Evolutionary conservation across 192 early-diverging fungal genomes (phyloP).

Genomic region (Gamsiella multidivaricata): DNA sequence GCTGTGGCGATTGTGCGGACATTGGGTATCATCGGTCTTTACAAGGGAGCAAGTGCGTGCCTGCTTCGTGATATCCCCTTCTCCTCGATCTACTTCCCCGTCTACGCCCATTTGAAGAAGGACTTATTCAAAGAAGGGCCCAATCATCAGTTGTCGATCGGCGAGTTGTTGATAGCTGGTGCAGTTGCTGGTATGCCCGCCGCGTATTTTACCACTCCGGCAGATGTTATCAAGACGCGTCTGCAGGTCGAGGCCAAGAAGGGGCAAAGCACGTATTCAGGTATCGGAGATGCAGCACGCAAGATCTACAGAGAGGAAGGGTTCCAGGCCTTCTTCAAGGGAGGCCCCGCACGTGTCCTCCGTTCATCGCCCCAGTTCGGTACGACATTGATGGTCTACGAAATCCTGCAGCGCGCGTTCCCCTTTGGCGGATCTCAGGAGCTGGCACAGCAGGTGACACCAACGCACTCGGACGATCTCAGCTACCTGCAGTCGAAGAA

Average conservation of each 20-base stretch:
- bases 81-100: constrained; percentile 96
- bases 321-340: constrained; percentile 95
- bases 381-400: constrained; percentile 92
- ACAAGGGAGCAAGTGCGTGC: constrained; percentile 95
- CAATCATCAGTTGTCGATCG: constrained; percentile 73
- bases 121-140: constrained; percentile 87
- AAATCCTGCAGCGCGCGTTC: constrained; percentile 81
- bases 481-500: constrained; percentile 62
- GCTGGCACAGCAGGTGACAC: constrained; percentile 18
- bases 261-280: constrained; percentile 88
- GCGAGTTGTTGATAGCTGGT: constrained; percentile 84
- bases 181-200: constrained; percentile 97
- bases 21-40: constrained; percentile 93
- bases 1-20: constrained; percentile 90
- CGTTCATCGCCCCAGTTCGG: constrained; percentile 97
- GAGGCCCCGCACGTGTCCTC: constrained; percentile 90
- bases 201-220: constrained; percentile 96
- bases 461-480: constrained; percentile 37
- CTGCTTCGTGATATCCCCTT: constrained; percentile 96
- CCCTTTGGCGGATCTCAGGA: constrained; percentile 56
- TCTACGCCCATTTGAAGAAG: constrained; percentile 96
- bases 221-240: constrained; percentile 98
- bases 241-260: constrained; percentile 92
- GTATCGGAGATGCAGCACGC: constrained; percentile 83
- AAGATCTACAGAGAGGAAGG: constrained; percentile 95